Evolutionary conservation across 345 rosid species (phyloP).

Genomic region (Rhodamnia rubescens): DNA sequence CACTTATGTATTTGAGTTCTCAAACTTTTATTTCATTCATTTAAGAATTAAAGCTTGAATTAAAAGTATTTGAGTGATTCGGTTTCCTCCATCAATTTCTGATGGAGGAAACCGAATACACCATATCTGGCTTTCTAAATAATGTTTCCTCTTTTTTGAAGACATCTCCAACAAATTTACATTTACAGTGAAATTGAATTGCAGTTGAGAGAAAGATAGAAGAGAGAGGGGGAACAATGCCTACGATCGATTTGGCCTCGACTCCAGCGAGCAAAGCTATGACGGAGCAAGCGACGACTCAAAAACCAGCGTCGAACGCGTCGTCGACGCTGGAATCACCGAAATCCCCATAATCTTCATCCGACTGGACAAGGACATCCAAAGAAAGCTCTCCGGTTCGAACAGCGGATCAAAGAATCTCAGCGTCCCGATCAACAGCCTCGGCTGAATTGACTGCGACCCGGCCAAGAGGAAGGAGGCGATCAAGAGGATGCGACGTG

Average conservation of each 20-base stretch:
- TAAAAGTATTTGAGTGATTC: no score
- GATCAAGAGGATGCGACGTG: slow-evolving; percentile 1
- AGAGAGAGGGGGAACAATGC: background rate
- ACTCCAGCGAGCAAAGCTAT: background rate
- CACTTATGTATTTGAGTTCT: no score
- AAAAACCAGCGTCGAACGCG: slow-evolving; percentile 8
- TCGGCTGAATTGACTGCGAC: background rate
- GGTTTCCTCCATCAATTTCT: no score
- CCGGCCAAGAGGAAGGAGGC: background rate
- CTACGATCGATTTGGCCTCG: background rate
- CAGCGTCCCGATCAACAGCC: slow-evolving; percentile 17
- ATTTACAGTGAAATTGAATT: background rate
- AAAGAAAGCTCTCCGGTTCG: background rate
- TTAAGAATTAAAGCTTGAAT: no score
- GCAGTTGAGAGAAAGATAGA: background rate
- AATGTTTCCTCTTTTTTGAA: no score
- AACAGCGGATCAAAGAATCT: background rate
- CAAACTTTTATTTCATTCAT: no score
- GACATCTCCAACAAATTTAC: background rate
- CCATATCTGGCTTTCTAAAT: no score
- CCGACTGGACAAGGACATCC: background rate
- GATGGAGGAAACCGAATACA: no score
- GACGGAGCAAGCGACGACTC: slow-evolving; percentile 2
- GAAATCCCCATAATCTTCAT: slow-evolving; percentile 4
- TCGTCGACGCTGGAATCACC: slow-evolving; percentile 1